Base-by-base conservation (phyloP, 2,329 filamentous ascomycete species). In the Reticulascus tulasneorum region DNA sequence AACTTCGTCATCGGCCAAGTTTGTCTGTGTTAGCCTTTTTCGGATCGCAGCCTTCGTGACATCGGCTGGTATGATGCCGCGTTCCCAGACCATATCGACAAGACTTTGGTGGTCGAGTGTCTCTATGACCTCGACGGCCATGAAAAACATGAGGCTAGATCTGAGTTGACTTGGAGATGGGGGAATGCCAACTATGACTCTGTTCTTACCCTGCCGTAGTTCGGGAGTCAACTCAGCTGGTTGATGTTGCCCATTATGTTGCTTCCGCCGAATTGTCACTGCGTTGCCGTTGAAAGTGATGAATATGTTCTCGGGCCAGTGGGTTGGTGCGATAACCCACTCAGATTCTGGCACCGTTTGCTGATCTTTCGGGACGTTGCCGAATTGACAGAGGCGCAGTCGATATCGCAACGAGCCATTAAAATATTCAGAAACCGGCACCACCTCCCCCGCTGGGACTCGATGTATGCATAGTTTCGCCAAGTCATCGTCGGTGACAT, bases 241-340 rank as follows among this genome's bases (percentile, higher is more conserved):
- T 8, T 88, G 59, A 48, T 94, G 86, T 47, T 82, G 86, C 9
- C 81, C 82, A 51, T 90, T 75, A 43, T 93, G 82, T 1, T 77
- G 57, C 49, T 86, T 87, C 19, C 84, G 75, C 25, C 83, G 75
- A 9, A 78, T 56, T 17, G 68, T 64, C 12, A 87, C 55, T 9
- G 78, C 64, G 1, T 60, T 52, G 1, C 59, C 66, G 48, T 95
- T 94, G 42, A 94, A 57, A 12, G 73, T 67, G 42, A 91, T 69
- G 42, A 82, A 86, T 1, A 88, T 67, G 33, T 77, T 73, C 23
- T 73, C 66, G 0, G 88, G 86, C 89, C 88, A 96, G 16, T 59
- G 53, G 6, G 75, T 83, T 22, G 83, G 75, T n/a, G 67, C 58
- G 2, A 70, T 66, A 6, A 74, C 66, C 87, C 88, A 94, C 2